phyloP scores from a whole-genome alignment of 2,329 filamentous ascomycete genomes.

The Penicillium sp. region DNA sequence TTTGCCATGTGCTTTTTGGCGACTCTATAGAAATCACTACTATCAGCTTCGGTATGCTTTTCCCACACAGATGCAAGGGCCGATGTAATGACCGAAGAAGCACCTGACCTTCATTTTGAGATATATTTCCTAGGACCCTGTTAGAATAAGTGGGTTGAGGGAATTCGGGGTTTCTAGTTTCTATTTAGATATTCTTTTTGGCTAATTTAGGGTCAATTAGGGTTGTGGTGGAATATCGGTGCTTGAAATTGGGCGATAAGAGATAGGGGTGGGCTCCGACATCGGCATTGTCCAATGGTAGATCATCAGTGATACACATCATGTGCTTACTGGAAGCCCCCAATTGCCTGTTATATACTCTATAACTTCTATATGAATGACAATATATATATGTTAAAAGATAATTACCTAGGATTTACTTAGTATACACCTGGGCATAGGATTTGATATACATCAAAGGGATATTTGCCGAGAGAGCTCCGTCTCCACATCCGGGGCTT shows the following conservation, averaged over 20 bases:
- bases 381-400: too few relatives aligned
- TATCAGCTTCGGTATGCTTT: too few relatives aligned
- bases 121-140: too few relatives aligned
- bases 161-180: too few relatives aligned
- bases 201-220: neutral
- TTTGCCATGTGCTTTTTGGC: too few relatives aligned
- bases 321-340: neutral
- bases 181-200: too few relatives aligned
- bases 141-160: too few relatives aligned
- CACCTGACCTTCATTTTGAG: too few relatives aligned
- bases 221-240: neutral
- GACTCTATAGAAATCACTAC: too few relatives aligned
- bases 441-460: neutral
- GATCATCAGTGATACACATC: neutral
- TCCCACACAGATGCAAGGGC: too few relatives aligned
- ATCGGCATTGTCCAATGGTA: slow-evolving; percentile 1
- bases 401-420: neutral
- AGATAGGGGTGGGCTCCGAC: slow-evolving; percentile 1
- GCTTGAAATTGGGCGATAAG: slow-evolving; percentile 3
- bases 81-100: too few relatives aligned
- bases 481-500: slow-evolving; percentile 10
- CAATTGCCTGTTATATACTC: neutral
- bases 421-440: too few relatives aligned
- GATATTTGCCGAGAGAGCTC: neutral
- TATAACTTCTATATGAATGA: neutral